These are phyloP conservation scores for Rachicladosporium sp. DNA, from an alignment of 2,329 filamentous ascomycete genomes.

Conservation along the genomic window DNA sequence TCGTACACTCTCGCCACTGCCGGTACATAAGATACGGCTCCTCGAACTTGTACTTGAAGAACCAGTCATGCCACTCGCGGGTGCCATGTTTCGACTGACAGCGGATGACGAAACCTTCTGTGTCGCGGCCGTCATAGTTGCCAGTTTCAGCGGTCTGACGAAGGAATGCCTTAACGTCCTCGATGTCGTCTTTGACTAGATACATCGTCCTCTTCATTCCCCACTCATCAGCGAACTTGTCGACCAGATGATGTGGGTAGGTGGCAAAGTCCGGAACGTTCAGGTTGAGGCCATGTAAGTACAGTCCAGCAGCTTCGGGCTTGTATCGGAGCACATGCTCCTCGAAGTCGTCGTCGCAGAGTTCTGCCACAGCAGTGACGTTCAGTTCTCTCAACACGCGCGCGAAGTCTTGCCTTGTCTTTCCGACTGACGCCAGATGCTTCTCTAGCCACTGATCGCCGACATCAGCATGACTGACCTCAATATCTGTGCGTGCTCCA, in stretches of 20 bases:
- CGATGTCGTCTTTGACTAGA: slow-evolving; percentile 61
- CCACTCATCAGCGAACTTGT: slow-evolving; percentile 82
- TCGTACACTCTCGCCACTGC: slow-evolving; percentile 96
- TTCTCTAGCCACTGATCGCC: slow-evolving; percentile 72
- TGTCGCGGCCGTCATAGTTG: slow-evolving; percentile 78
- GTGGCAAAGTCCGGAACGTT: slow-evolving; percentile 89
- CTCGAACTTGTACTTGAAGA: slow-evolving; percentile 99
- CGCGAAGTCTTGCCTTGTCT: slow-evolving; percentile 67
- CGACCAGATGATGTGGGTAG: slow-evolving; percentile 69
- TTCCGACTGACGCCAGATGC: slow-evolving; percentile 67
- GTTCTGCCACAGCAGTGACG: slow-evolving; percentile 85
- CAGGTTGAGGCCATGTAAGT: slow-evolving; percentile 90
- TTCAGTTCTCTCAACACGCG: slow-evolving; percentile 65
- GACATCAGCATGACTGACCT: slow-evolving; percentile 68
- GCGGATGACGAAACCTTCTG: slow-evolving; percentile 92
- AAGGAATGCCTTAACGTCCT: slow-evolving; percentile 65
- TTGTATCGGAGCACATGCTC: slow-evolving; percentile 91
- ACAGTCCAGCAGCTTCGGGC: slow-evolving; percentile 72
- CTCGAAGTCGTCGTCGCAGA: slow-evolving; percentile 92
- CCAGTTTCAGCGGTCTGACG: slow-evolving; percentile 79
- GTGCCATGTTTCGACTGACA: slow-evolving; percentile 51
- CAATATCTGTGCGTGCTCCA: slow-evolving; percentile 58
- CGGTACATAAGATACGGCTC: slow-evolving; percentile 98
- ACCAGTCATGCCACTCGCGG: slow-evolving; percentile 71
- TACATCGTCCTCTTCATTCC: slow-evolving; percentile 84